Percentiles rank a stretch among this genome's conserved stretches.
phyloP scores from a whole-genome alignment of 164 flowering plant species.

The Liriodendron chinense region DNA sequence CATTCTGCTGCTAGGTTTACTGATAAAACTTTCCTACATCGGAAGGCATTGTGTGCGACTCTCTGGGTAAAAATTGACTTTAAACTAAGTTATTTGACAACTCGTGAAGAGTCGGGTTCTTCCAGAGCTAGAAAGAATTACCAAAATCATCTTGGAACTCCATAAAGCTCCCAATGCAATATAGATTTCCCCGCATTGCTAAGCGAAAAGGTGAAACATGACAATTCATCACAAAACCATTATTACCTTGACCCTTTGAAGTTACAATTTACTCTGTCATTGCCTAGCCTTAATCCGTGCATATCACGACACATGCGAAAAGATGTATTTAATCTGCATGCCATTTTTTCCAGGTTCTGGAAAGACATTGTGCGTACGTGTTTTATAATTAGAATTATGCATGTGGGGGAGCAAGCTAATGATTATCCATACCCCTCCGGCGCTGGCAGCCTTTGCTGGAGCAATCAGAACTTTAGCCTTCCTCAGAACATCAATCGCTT shows the following conservation, averaged over 20 bases:
- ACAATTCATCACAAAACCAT: neutral
- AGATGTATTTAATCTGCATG: too few species aligned
- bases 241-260: neutral
- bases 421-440: constrained; percentile 75
- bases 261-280: neutral
- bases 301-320: neutral
- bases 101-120: neutral
- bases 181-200: too few species aligned
- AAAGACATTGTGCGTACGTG: neutral
- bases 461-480: constrained; percentile 89
- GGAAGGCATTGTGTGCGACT: neutral
- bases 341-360: neutral
- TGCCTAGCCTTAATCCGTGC: neutral
- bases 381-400: too few species aligned
- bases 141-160: neutral
- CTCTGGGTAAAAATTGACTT: neutral
- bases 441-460: constrained; percentile 97
- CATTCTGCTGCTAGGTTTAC: too few species aligned
- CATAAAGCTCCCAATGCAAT: neutral
- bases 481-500: constrained; percentile 85
- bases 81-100: neutral
- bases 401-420: neutral
- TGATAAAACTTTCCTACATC: neutral
- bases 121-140: neutral
- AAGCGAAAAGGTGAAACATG: neutral